Conservation (phyloP, 1,284 basidiomycete species). For the Marasmius oreades region DNA sequence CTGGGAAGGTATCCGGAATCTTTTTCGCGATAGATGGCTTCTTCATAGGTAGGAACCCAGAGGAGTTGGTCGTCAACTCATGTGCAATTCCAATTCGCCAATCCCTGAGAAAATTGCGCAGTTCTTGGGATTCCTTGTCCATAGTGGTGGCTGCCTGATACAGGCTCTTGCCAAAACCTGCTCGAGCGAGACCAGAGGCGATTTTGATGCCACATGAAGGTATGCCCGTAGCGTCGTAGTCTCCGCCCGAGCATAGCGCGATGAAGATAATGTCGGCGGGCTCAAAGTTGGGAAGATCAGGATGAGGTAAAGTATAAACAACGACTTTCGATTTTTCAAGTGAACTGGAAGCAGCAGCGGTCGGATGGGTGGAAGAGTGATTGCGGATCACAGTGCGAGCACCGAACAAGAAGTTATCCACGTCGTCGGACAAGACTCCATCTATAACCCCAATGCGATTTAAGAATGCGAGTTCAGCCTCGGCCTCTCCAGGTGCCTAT, state of each 20-base stretch:
- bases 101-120: conserved; percentile 51
- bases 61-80: conserved; percentile 72
- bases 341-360: conserved; percentile 32
- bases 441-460: conserved; percentile 83
- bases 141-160: conserved; percentile 57
- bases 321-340: conserved; percentile 28
- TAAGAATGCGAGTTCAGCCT: conserved; percentile 91
- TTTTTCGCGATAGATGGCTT: conserved; percentile 55
- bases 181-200: conserved; percentile 65
- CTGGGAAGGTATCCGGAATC: conserved; percentile 62
- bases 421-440: conserved; percentile 89
- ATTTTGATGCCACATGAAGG: conserved; percentile 59
- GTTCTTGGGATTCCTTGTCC: conserved; percentile 33
- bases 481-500: conserved; percentile 92
- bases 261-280: conserved; percentile 11
- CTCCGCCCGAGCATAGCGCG: conserved; percentile 72
- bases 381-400: conserved; percentile 80
- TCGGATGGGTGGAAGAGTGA: conserved; percentile 15
- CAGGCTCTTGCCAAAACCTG: conserved; percentile 69
- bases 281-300: conserved; percentile 1
- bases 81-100: conserved; percentile 66
- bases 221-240: conserved; percentile 78
- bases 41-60: conserved; percentile 58
- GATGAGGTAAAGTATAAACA: conserved; percentile 7
- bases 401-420: conserved; percentile 91